Base-by-base conservation (phyloP, 2,329 filamentous ascomycete genomes). In the Dothistroma septosporum region DNA sequence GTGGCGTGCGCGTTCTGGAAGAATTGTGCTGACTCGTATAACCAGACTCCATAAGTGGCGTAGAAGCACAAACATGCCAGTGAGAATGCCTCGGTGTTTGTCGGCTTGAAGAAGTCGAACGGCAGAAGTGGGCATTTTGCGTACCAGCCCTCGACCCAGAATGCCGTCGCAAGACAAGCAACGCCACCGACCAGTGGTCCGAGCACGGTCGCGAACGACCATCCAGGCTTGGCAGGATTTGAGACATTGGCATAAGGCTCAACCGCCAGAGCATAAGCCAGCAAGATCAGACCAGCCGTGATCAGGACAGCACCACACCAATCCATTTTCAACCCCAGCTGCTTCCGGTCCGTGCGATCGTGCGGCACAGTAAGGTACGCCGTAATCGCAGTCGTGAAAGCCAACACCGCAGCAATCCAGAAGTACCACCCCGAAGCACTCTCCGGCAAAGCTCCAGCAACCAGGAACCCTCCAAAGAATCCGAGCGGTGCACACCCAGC, bases 401-500 rank as follows among this genome's bases (percentile, higher is more conserved):
- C 61, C 14, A 73, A 54, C 1, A 66, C 63, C 1, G 72, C 63
- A 4, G 69, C 72, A 21, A 72, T 73, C 68, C 69, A 74, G 61
- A 75, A 74, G 53, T 73, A 76, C 73, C 72, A 75, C 4, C 63
- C 62, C 16, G 68, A 61, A 10, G 66, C 59, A 28, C 63, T 55
- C 2, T 61, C 60, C 1, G 70, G 68, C 32, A 74, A 58, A 31
- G 69, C 68, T 22, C 72, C 71, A 33, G 72, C 71, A 11, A 67
- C 67, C 21, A 74, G 61, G 52, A 76, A 73, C 2, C 74, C 74
- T 6, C 65, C 66, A 55, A 72, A 76, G 67, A 75, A 75, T 0
- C 74, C 74, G 6, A 76, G 58, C 12, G 74, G 73, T 9, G 74
- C 73, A 59, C 68, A 73, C 0, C 73, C 73, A n/a, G 70, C 68